Evolutionary conservation across 805 yeast species (phyloP).

Genomic region (Saccharomycopsis guyanensis): DNA sequence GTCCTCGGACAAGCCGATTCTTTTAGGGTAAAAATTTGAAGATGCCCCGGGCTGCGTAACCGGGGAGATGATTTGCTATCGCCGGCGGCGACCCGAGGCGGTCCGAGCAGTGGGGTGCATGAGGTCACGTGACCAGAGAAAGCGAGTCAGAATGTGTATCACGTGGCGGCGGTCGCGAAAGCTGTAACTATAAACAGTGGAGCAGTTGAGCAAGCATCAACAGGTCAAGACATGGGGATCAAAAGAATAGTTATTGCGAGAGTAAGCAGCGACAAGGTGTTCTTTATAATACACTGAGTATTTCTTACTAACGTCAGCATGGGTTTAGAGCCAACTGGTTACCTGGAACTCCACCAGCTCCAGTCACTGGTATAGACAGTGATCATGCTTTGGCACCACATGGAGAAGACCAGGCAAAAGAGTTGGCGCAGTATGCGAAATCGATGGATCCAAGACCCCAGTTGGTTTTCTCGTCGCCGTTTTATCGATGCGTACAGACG

Average conservation of each 20-base stretch:
- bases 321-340: conserved; percentile 74
- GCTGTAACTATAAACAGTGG: too few relatives aligned
- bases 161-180: too few relatives aligned
- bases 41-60: not conserved
- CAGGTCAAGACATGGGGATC: too few relatives aligned
- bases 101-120: too few relatives aligned
- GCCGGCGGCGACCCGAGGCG: too few relatives aligned
- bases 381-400: conserved; percentile 86
- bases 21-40: not conserved
- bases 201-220: too few relatives aligned
- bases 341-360: conserved; percentile 60
- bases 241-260: not conserved
- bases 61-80: not conserved
- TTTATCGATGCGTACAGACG: conserved; percentile 85
- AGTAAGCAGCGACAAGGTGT: conserved; percentile 19
- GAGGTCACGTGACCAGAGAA: too few relatives aligned
- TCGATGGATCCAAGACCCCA: conserved; percentile 44
- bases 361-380: conserved; percentile 84
- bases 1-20: not conserved
- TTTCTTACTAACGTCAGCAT: conserved; percentile 36
- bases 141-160: too few relatives aligned
- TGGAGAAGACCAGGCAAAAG: conserved; percentile 82
- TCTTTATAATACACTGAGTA: not conserved
- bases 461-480: conserved; percentile 72
- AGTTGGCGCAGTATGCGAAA: conserved; percentile 56